These are phyloP conservation scores for Salvia hispanica DNA, from an alignment of 257 asterid genomes.

Conservation along the genomic window DNA sequence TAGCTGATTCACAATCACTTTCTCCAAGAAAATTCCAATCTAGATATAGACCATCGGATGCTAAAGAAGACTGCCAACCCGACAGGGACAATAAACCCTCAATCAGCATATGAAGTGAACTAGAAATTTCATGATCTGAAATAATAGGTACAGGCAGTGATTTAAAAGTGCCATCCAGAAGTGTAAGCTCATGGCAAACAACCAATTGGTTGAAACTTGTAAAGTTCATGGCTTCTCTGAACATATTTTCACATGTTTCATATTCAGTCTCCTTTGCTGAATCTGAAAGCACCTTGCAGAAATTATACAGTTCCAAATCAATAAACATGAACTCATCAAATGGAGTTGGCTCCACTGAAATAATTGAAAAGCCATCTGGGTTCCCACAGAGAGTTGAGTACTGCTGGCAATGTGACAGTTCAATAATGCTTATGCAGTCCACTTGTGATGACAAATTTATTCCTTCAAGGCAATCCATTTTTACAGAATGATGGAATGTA, in stretches of 20 bases:
- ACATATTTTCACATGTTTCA: constrained; percentile 64
- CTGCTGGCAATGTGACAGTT: constrained; percentile 44
- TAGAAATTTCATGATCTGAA: constrained; percentile 41
- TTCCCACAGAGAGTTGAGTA: constrained; percentile 34
- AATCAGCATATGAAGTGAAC: constrained; percentile 49
- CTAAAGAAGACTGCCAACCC: constrained; percentile 63
- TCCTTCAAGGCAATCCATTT: constrained; percentile 39
- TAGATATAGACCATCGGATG: constrained; percentile 79
- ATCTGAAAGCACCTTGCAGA: constrained; percentile 48
- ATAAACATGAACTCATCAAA: constrained; percentile 64
- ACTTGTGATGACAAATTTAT: constrained; percentile 36
- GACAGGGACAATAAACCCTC: constrained; percentile 56
- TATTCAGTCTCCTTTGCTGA: constrained; percentile 45
- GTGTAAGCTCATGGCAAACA: constrained; percentile 81
- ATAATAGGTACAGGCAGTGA: constrained; percentile 83
- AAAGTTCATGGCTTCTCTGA: constrained; percentile 65
- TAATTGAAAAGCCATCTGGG: constrained; percentile 36
- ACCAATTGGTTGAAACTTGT: constrained; percentile 60
- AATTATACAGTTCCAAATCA: constrained; percentile 49
- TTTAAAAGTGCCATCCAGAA: constrained; percentile 67
- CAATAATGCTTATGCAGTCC: constrained; percentile 49
- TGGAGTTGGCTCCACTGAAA: constrained; percentile 36
- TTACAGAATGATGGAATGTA: constrained; percentile 45
- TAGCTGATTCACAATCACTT: constrained; percentile 44
- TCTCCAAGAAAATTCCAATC: constrained; percentile 85